Percentiles rank a stretch among this genome's conserved stretches.
Evolutionary conservation across 1,139 yeast genomes (phyloP).

Genomic region (Pichia cactophila): DNA sequence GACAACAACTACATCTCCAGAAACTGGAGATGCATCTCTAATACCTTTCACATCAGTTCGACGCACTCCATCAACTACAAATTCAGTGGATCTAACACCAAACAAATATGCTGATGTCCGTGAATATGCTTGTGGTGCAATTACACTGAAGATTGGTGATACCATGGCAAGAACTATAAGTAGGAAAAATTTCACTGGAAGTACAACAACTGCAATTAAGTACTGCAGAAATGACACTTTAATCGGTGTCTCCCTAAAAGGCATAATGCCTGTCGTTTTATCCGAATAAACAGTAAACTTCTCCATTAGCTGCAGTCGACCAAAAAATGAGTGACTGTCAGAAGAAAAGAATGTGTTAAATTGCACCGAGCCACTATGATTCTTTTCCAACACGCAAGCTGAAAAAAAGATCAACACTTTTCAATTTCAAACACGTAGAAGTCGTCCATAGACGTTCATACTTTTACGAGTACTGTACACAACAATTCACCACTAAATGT

Average conservation of each 20-base stretch:
- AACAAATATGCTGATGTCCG: conserved; percentile 14
- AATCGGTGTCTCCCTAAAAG: conserved; percentile 50
- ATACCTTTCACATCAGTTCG: conserved; percentile 33
- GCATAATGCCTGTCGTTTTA: conserved; percentile 76
- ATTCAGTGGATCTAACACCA: conserved; percentile 28
- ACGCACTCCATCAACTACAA: conserved; percentile 46
- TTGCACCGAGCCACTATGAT: background rate
- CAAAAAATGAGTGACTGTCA: no score
- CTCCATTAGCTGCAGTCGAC: conserved; percentile 41
- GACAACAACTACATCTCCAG: conserved; percentile 39
- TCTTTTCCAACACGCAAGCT: background rate
- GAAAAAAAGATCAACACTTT: background rate
- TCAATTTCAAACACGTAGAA: background rate
- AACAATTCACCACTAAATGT: background rate
- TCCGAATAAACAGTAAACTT: conserved; percentile 71
- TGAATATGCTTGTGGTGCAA: conserved; percentile 2
- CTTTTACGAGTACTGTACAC: background rate
- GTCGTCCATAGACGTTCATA: background rate
- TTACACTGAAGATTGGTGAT: conserved; percentile 6
- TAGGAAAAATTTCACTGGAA: conserved; percentile 4
- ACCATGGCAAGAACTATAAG: background rate
- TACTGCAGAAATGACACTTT: conserved; percentile 8
- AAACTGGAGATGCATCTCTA: conserved; percentile 34
- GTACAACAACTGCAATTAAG: conserved; percentile 4
- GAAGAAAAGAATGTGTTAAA: no score